Base-by-base conservation (phyloP, 1,284 basidiomycete species). In the Malassezia psittaci region DNA sequence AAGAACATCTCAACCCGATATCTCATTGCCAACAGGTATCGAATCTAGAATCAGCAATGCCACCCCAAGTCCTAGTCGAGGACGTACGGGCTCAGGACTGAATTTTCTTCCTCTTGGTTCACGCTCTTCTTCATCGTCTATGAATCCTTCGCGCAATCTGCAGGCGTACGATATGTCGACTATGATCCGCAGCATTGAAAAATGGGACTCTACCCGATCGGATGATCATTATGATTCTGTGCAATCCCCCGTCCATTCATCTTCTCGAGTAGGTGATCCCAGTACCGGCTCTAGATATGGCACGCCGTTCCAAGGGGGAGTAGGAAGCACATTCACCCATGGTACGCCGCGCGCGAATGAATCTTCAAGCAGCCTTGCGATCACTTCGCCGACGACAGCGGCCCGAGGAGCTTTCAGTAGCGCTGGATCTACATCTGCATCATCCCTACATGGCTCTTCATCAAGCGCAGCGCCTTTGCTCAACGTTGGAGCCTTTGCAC, bases 401-500 rank as follows among this genome's bases (percentile, higher is more conserved):
- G 15, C 16, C 21, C 43, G 43, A 12, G 11, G 19, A 11, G 34
- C 29, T 29, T 15, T 33, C 5, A 9, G 29, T 5, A 10, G 2
- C 6, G 6, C 16, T 2, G 24, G 18, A 21, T 45, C 43, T 5
- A 29, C 24, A 13, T 29, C 43, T 5, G 11, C 18, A 15, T 18
- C 34, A 16, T 13, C 29, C 4, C 6, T 29, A 24, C 43, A 45
- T 29, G 24, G 24, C 24, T 29, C 24, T 29, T 10, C 24, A 13
- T 19, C 15, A n/a, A 33, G 43, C 43, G 13, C 24, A 5, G 18
- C 43, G 18, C 43, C 43, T 9, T 13, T 50, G 21, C 29, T 46
- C 35, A 57, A 57, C 38, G 48, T 57, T 21, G 52, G 55, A n/a
- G 55, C 55, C 3, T 52, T 57, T 35, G 55, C 55, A n/a, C 55